Percentiles rank a stretch among this genome's conserved stretches.
These are phyloP conservation scores for Coemansia sp. DNA, from an alignment of 192 early-diverging fungal genomes.

Conservation along the genomic window DNA sequence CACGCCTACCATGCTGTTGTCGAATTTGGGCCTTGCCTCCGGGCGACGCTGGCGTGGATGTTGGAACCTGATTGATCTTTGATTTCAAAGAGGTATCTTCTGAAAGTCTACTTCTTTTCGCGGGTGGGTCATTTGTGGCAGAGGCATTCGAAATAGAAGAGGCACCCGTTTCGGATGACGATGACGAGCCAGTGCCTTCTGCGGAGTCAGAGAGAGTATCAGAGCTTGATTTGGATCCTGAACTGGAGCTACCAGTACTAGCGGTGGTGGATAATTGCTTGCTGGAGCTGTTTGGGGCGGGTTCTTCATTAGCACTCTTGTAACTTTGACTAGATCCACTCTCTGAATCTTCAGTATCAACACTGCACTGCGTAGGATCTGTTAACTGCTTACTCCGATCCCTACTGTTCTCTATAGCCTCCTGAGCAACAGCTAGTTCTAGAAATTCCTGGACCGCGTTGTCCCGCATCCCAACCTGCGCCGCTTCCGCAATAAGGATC, in stretches of 20 bases:
- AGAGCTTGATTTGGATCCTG: conserved; percentile 13
- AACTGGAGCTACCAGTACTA: not conserved
- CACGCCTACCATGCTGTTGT: conserved; percentile 13
- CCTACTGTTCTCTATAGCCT: not conserved
- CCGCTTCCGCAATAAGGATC: conserved; percentile 36
- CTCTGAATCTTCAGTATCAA: conserved; percentile 21
- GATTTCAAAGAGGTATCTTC: conserved; percentile 17
- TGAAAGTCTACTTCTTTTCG: conserved; percentile 53
- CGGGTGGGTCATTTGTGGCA: conserved; percentile 3
- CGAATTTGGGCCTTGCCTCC: not conserved
- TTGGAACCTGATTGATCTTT: conserved; percentile 5
- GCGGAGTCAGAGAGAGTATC: conserved; percentile 11
- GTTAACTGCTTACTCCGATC: not conserved
- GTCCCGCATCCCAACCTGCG: conserved; percentile 31
- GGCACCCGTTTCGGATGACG: conserved; percentile 24
- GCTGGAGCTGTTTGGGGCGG: no score
- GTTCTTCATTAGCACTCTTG: conserved; percentile 17
- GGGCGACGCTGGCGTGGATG: conserved; percentile 8
- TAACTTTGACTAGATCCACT: conserved; percentile 30
- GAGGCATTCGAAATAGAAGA: conserved; percentile 4
- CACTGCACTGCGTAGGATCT: not conserved
- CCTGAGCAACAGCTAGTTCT: conserved; percentile 11
- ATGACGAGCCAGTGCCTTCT: conserved; percentile 20
- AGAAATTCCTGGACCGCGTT: conserved; percentile 29
- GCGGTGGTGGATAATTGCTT: no score